Evolutionary conservation across 257 asterid genomes (phyloP).

Genomic region (Solanum arcanum): DNA sequence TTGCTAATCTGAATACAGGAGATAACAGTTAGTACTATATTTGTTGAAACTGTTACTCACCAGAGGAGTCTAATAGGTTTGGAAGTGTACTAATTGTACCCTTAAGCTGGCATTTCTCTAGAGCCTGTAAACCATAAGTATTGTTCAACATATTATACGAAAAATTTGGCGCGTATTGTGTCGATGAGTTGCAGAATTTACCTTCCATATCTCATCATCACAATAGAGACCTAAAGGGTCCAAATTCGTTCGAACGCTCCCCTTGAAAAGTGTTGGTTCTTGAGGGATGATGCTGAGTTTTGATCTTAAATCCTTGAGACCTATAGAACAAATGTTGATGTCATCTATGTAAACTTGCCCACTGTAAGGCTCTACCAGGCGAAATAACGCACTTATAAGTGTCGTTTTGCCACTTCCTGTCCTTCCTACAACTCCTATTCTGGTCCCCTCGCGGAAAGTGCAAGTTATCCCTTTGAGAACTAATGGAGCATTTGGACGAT

Average conservation of each 20-base stretch:
- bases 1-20: too few relatives aligned
- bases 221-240: slow-evolving; percentile 62
- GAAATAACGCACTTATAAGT: slow-evolving; percentile 62
- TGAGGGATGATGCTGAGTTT: slow-evolving; percentile 79
- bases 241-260: slow-evolving; percentile 59
- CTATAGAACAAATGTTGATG: slow-evolving; percentile 54
- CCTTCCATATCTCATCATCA: slow-evolving; percentile 79
- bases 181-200: neutral
- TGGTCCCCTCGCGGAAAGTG: slow-evolving; percentile 49
- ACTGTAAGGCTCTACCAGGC: slow-evolving; percentile 61
- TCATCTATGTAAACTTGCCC: slow-evolving; percentile 52
- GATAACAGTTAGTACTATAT: neutral
- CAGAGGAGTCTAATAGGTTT: slow-evolving; percentile 56
- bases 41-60: slow-evolving; percentile 9
- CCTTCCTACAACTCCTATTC: slow-evolving; percentile 78
- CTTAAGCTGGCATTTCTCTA: slow-evolving; percentile 71
- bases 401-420: slow-evolving; percentile 90
- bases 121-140: slow-evolving; percentile 28
- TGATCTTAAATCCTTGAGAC: slow-evolving; percentile 56
- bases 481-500: slow-evolving; percentile 59
- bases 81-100: slow-evolving; percentile 44
- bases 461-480: slow-evolving; percentile 72
- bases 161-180: neutral
- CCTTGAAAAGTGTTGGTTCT: slow-evolving; percentile 75
- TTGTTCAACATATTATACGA: neutral